Evolutionary conservation across 2,329 filamentous ascomycete genomes (phyloP).

Genomic region (Lasiodiplodia hormozganensis): DNA sequence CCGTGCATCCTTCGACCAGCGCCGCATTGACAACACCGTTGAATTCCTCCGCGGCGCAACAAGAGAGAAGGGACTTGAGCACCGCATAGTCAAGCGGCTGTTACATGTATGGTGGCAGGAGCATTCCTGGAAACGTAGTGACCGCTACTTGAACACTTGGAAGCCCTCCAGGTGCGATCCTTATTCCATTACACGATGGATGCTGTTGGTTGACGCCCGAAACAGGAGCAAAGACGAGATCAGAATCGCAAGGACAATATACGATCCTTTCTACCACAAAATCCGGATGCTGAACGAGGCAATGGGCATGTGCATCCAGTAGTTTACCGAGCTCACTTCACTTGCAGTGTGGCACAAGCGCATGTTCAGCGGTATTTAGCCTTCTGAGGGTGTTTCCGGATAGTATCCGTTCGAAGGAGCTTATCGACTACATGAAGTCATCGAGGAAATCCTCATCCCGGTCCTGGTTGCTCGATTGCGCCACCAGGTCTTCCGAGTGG

Average conservation of each 20-base stretch:
- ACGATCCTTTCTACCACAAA: constrained; percentile 71
- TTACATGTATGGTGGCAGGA: constrained; percentile 58
- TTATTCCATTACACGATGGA: not conserved
- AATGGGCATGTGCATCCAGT: constrained; percentile 66
- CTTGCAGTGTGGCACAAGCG: not conserved
- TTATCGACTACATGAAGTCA: constrained; percentile 78
- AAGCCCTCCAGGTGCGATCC: constrained; percentile 11
- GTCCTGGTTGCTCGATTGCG: constrained; percentile 82
- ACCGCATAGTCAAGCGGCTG: constrained; percentile 74
- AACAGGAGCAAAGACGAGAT: not conserved
- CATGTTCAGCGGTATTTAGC: not conserved
- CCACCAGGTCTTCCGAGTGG: constrained; percentile 82
- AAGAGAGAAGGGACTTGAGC: constrained; percentile 70
- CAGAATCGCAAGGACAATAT: constrained; percentile 46
- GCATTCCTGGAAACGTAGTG: constrained; percentile 31
- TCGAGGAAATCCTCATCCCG: constrained; percentile 79
- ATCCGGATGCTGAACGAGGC: constrained; percentile 76
- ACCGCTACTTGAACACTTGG: constrained; percentile 11
- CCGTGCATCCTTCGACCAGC: constrained; percentile 42
- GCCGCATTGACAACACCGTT: constrained; percentile 68
- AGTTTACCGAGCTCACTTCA: not conserved
- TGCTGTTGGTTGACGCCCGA: not conserved
- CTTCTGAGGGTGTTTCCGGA: not conserved
- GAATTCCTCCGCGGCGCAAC: constrained; percentile 74
- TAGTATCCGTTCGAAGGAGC: not conserved